Evolutionary conservation across 306 rosid genomes (phyloP), one percentile per base, ranked within the genome.

Genomic region (Astragalus glycyphyllos): DNA sequence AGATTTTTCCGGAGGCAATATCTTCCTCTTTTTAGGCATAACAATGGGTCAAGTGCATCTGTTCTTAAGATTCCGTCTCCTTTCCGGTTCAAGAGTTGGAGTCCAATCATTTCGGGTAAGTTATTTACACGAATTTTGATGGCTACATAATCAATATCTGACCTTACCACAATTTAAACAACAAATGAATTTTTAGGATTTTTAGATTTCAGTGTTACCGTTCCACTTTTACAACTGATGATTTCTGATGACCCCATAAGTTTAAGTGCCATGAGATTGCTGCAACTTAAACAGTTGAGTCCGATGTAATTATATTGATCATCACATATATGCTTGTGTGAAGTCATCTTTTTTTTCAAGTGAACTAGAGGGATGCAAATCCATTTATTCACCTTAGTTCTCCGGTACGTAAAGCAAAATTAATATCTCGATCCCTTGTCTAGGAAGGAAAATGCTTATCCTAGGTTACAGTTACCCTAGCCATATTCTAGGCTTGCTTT

Each of bases 71-170:
- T 93, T 49, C 79, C 90, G 11, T 88, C 97, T 63, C 89, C 97
- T 81, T 93, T 93, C 51, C 84, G 90, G 75, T 84, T 94, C 77
- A 76, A 73, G 76, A 82, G 97, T 15, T 90, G 98, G 97, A 94
- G 98, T 83, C 96, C 96, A n/a, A 86, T 89, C 48, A 94, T 65
- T 75, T 77, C 92, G 59, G 97, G 98, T 90, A 83, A 87, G 90
- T 69, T 79, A 11, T 65, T 67, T 61, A 42, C 40, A 35, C 65
- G 12, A 54, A 13, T 75, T 26, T 3, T 37, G 41, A 48, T 71
- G 50, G 14, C 64, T 3, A 31, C 40, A 58, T 41, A 20, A 48
- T 49, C 34, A 8, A 53, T 44, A 49, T 53, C 35, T 38, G 42
- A 41, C 49, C 31, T 23, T 56, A 14, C 32, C 54, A 34, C 72